phyloP scores from a whole-genome alignment of 176 grass and related monocot species.

The Thinopyrum elongatum region DNA sequence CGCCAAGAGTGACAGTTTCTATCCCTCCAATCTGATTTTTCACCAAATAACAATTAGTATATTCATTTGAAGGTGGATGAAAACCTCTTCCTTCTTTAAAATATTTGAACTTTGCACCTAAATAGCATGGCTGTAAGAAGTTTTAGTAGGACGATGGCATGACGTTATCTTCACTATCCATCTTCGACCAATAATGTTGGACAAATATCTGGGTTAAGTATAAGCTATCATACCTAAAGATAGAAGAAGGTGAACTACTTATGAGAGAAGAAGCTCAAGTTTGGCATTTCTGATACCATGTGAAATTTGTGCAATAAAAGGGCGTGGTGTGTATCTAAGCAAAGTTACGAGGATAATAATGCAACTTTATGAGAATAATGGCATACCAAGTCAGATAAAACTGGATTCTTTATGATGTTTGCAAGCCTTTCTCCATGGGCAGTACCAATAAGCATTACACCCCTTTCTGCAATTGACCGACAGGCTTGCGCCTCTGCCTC shows the following conservation, averaged over 20 bases:
- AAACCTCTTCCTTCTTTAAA: slow-evolving; percentile 9
- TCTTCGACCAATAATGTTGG: slow-evolving; percentile 1
- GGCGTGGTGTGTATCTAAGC: background rate
- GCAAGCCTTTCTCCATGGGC: slow-evolving; percentile 84
- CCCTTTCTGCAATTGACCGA: slow-evolving; percentile 94
- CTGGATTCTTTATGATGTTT: slow-evolving; percentile 95
- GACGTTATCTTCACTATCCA: background rate
- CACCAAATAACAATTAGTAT: slow-evolving; percentile 10
- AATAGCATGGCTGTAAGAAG: background rate
- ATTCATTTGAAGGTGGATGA: background rate
- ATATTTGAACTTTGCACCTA: slow-evolving; percentile 13
- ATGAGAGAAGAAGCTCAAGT: background rate
- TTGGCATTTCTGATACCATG: background rate
- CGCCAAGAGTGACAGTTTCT: slow-evolving; percentile 92
- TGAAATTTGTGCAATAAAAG: background rate
- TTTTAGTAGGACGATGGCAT: background rate
- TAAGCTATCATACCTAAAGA: background rate
- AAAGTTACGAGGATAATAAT: slow-evolving; percentile 13
- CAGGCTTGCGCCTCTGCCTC: slow-evolving; percentile 88
- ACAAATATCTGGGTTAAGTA: background rate
- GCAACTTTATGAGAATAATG: slow-evolving; percentile 5
- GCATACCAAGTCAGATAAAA: slow-evolving; percentile 89
- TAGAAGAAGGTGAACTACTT: background rate
- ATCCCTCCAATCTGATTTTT: slow-evolving; percentile 80
- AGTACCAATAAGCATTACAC: slow-evolving; percentile 97